Conservation (phyloP, 805 yeast genomes). For the Wickerhamiella musiphila region DNA sequence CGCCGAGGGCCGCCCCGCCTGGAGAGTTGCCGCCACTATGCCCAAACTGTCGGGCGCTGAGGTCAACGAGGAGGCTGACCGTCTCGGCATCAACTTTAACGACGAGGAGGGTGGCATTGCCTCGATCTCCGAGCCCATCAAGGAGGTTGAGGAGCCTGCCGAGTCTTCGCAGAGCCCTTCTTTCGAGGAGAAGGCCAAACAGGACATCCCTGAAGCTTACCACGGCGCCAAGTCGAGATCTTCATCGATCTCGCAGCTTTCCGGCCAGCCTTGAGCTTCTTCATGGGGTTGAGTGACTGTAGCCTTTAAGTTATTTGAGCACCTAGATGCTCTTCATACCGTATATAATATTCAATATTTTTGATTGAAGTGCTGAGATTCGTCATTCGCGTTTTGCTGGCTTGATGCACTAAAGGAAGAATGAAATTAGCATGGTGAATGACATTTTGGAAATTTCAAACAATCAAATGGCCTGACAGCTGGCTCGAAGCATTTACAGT, state of each 20-base stretch:
- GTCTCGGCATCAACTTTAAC: slow-evolving; percentile 30
- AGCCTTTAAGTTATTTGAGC: too few species aligned
- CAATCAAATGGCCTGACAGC: too few species aligned
- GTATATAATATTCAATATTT: too few species aligned
- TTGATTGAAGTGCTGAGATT: too few species aligned
- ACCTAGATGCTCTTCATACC: too few species aligned
- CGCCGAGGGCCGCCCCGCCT: slow-evolving; percentile 39
- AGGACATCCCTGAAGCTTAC: neutral
- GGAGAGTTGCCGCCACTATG: slow-evolving; percentile 44
- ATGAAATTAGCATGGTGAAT: too few species aligned
- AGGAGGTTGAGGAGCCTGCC: neutral
- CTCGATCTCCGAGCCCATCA: neutral
- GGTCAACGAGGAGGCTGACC: slow-evolving; percentile 42
- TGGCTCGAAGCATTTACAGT: too few species aligned
- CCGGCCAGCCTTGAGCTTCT: slow-evolving; percentile 1
- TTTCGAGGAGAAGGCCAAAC: neutral
- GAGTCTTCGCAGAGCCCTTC: neutral
- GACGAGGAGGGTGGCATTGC: slow-evolving; percentile 3
- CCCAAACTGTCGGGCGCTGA: slow-evolving; percentile 41
- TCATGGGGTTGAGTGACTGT: too few species aligned
- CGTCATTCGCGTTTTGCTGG: too few species aligned
- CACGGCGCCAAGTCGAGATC: slow-evolving; percentile 4
- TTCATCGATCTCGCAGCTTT: slow-evolving; percentile 6
- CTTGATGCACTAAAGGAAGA: too few species aligned
- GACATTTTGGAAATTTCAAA: too few species aligned